Evolutionary conservation across 345 rosid genomes (phyloP).

Genomic region (Citrus australasica): DNA sequence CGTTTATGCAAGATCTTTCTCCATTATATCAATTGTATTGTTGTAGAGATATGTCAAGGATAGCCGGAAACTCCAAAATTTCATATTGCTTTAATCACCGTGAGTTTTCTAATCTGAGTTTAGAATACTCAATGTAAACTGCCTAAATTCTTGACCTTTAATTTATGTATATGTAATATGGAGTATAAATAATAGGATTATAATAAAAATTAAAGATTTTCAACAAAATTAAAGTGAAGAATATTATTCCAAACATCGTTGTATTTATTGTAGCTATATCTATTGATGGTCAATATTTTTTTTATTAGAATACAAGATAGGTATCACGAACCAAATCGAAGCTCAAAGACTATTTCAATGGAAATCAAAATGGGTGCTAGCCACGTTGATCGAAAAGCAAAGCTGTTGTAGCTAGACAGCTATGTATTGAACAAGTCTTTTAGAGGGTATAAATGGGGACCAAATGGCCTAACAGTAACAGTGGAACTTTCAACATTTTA

Average conservation of each 20-base stretch:
- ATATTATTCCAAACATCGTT: too few relatives aligned
- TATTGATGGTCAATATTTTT: not conserved
- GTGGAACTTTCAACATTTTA: slow-evolving; percentile 24
- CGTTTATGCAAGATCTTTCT: not conserved
- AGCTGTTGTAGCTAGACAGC: slow-evolving; percentile 4
- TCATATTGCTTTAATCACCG: too few relatives aligned
- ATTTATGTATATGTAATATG: too few relatives aligned
- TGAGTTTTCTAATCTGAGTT: too few relatives aligned
- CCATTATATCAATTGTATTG: not conserved
- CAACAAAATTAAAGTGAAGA: too few relatives aligned
- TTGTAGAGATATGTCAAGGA: too few relatives aligned
- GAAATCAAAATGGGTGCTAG: slow-evolving; percentile 6
- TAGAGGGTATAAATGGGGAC: slow-evolving; percentile 22
- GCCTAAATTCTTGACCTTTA: too few relatives aligned
- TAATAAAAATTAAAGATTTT: too few relatives aligned
- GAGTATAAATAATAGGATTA: not conserved
- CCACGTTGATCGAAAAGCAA: slow-evolving; percentile 19
- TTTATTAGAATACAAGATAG: not conserved
- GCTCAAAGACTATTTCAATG: not conserved
- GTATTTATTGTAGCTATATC: too few relatives aligned
- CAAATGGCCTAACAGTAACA: slow-evolving; percentile 1
- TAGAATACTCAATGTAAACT: too few relatives aligned
- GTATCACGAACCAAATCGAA: not conserved
- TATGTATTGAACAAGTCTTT: slow-evolving; percentile 3
- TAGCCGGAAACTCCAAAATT: too few relatives aligned